Evolutionary conservation across 768 basidiomycete species (phyloP), one percentile per base, ranked within the genome.

Genomic region (Tylopilus sp.): DNA sequence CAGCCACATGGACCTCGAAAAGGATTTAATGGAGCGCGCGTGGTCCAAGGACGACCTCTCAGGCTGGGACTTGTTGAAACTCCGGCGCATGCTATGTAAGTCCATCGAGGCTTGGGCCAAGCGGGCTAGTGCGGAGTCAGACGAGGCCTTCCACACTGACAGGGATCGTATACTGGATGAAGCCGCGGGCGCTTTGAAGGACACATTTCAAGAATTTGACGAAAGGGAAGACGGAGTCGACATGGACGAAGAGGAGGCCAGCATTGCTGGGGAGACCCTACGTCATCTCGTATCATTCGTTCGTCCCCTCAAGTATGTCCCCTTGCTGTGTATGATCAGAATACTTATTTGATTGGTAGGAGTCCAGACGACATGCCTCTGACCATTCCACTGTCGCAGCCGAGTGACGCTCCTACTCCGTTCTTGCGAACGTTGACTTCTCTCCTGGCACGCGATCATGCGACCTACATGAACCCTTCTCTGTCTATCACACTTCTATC

Each of bases 201-300:
- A 91, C 56, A 77, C 89, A 6, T 76, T 89, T 14, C 84, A 87
- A 59, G 87, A 89, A 57, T 75, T 86, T 44, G 87, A 89, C 55
- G 78, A 80, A 21, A 74, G 80, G 50, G 84, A 84, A 12, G 86
- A 89, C 33, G 78, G 66, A 3, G 60, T 66, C 12, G 64, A 66
- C 48, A 65, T 87, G 60, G 85, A 87, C 48, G 83, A 86, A 53
- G 85, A 88, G 58, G 89, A 89, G 61, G 81, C 84, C 13, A 72
- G 65, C 37, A 80, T 84, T 26, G 74, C 89, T 10, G 87, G 86
- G 0, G 77, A 82, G 59, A 82, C 82, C 2, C 64, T 91, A 42
- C 75, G 72, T 38, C 77, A 82, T 52, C 74, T 90, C 12, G 78
- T 78, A 17, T 76, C 74, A 31, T 87, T 85, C 60, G 69, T 90